phyloP scores from a whole-genome alignment of 108 stramenopile genomes.

The Nitzschia inconspicua region DNA sequence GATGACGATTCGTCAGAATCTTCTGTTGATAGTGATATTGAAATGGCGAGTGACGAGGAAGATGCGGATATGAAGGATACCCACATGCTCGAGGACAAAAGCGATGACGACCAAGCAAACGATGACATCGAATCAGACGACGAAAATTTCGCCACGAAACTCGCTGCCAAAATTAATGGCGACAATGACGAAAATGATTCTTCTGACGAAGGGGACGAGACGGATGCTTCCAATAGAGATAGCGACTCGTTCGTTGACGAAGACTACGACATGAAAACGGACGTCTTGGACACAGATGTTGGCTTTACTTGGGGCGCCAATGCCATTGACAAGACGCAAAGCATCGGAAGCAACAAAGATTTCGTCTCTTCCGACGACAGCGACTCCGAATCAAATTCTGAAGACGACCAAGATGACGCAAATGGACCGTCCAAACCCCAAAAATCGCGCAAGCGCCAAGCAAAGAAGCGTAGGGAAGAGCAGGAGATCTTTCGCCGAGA shows the following conservation, averaged over 20 bases:
- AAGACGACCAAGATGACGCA: constrained; percentile 52
- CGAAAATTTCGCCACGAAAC: constrained; percentile 67
- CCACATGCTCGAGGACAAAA: too few relatives aligned
- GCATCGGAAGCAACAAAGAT: background rate
- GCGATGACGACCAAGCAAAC: constrained; percentile 20
- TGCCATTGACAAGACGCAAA: background rate
- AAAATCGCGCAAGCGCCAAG: constrained; percentile 76
- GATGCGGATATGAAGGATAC: constrained; percentile 41
- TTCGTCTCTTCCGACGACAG: constrained; percentile 43
- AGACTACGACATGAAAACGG: constrained; percentile 12
- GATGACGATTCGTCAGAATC: constrained; percentile 65
- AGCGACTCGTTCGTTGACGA: constrained; percentile 24
- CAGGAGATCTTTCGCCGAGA: constrained; percentile 76
- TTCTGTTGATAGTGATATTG: constrained; percentile 41
- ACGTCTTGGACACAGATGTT: constrained; percentile 73
- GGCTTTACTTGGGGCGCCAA: constrained; percentile 75
- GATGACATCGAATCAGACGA: constrained; percentile 43
- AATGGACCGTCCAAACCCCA: constrained; percentile 50
- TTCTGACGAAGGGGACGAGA: constrained; percentile 24
- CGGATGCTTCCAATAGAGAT: constrained; percentile 27
- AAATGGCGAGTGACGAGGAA: constrained; percentile 34
- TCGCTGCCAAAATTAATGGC: constrained; percentile 55
- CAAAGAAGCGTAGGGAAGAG: constrained; percentile 65
- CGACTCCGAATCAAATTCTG: constrained; percentile 34
- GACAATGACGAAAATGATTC: constrained; percentile 27